A percentile compares a stretch with the other conserved stretches of the same genome.
phyloP scores from a whole-genome alignment of 1,284 basidiomycete species.

The Phaffia rhodozyma region DNA sequence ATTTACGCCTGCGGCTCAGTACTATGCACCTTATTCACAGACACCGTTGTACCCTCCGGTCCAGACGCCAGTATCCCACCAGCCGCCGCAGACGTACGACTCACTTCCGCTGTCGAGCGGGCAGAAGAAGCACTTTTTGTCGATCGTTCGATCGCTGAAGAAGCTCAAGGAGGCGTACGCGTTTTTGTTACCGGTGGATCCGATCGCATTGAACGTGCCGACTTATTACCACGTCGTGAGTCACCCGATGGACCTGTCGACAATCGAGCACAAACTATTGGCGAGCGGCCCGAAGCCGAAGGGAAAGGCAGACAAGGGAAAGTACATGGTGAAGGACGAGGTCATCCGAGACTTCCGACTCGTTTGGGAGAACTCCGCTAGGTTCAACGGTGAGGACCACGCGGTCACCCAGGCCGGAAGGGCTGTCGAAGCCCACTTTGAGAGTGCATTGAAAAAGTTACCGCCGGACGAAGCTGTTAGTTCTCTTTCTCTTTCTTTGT shows the following conservation, averaged over 20 bases:
- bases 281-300: constrained; percentile 61
- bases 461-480: constrained; percentile 64
- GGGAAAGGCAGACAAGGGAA: constrained; percentile 50
- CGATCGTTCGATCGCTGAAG: constrained; percentile 70
- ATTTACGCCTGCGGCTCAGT: not conserved
- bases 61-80: constrained; percentile 7
- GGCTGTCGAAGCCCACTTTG: constrained; percentile 70
- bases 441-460: constrained; percentile 74
- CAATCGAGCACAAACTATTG: constrained; percentile 74
- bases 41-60: not conserved
- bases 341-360: constrained; percentile 70
- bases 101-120: constrained; percentile 33
- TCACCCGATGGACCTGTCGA: constrained; percentile 89
- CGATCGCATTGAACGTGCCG: constrained; percentile 77
- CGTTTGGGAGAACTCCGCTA: constrained; percentile 77
- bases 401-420: constrained; percentile 65
- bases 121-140: constrained; percentile 73
- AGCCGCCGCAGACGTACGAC: constrained; percentile 22
- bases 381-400: constrained; percentile 89
- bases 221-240: constrained; percentile 82
- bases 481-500: constrained; percentile 18
- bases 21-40: not conserved
- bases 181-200: constrained; percentile 82
- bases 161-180: constrained; percentile 71
- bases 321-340: constrained; percentile 60